Base-by-base conservation (phyloP, 1,284 basidiomycete genomes). In the Sphaerobolus stellatus region DNA sequence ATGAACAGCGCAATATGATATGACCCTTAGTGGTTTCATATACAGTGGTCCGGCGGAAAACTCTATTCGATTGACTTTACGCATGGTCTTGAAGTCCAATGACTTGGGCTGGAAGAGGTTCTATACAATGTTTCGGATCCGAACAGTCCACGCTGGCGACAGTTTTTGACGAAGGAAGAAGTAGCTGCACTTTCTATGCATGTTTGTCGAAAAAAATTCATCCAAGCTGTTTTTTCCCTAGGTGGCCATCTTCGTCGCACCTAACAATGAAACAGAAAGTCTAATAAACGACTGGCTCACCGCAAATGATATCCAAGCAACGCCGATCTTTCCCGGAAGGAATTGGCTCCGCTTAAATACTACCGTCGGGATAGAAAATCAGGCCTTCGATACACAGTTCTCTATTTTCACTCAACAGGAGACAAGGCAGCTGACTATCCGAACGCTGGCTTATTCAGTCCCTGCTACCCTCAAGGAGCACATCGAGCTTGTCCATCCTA, bases 101-200 rank as follows among this genome's bases (percentile, higher is more conserved):
- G 56, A 69, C 57, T 52, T 58, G 64, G 61, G 13, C 63, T 71
- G 2, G 57, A 66, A 38, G 43, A 60, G 4, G 56, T 60, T 5
- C 57, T 71, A 18, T 65, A 66, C 54, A 70, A 64, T 40, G 68
- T 71, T 58, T 71, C 68, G 61, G 68, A 65, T 4, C 71, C 71
- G 4, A 63, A 63, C 5, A 71, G 64, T 58, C 43, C 65, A 16
- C 63, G 64, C 43, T 71, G 70, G 58, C 66, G 70, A 14, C 56
- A 68, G 48, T 65, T 70, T 48, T 59, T 73, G 25, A 65, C 65
- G 18, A 68, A 70, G 61, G 64, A 62, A 20, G 68, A 71, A 62
- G 71, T 72, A 56, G 14, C 61, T 45, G 2, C 4, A 8, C 61
- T 64, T 69, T 62, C 58, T 57, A 43, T 34, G 60, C 59, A 8